phyloP scores from a whole-genome alignment of 2,329 filamentous ascomycete species.

The Talaromyces sp. region DNA sequence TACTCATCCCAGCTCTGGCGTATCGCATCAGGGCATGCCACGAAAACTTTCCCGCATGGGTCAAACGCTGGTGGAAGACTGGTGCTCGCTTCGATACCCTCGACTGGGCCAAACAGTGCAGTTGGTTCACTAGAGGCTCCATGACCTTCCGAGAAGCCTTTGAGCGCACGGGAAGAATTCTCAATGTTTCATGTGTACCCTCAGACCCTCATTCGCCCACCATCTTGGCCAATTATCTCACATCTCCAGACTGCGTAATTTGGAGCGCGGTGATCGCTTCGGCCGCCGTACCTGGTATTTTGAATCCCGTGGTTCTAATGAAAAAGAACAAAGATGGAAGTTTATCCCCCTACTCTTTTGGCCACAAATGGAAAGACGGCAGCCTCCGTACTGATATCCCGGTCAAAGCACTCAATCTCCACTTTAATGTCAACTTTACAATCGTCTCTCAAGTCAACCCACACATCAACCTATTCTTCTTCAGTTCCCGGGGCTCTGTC shows the following conservation, averaged over 20 bases:
- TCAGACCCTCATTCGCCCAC: conserved; percentile 90
- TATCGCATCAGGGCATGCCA: conserved; percentile 79
- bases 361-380: conserved; percentile 99
- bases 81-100: conserved; percentile 91
- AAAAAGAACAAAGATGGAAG: conserved; percentile 74
- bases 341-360: conserved; percentile 87
- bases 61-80: conserved; percentile 82
- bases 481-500: conserved; percentile 86
- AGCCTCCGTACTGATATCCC: conserved; percentile 93
- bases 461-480: conserved; percentile 98
- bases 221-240: conserved; percentile 93
- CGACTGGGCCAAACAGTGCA: conserved; percentile 79
- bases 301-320: conserved; percentile 94
- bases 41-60: conserved; percentile 73
- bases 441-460: conserved; percentile 88
- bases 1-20: conserved; percentile 84
- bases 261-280: conserved; percentile 96
- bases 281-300: conserved; percentile 89
- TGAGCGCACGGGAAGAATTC: conserved; percentile 83
- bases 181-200: conserved; percentile 94
- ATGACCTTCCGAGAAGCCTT: conserved; percentile 96
- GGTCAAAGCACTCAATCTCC: conserved; percentile 85
- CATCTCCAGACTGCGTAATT: conserved; percentile 92
- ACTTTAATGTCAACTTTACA: conserved; percentile 98
- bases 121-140: conserved; percentile 88